phyloP scores from a whole-genome alignment of 148 eudicot species.

The Spergularia marina region DNA sequence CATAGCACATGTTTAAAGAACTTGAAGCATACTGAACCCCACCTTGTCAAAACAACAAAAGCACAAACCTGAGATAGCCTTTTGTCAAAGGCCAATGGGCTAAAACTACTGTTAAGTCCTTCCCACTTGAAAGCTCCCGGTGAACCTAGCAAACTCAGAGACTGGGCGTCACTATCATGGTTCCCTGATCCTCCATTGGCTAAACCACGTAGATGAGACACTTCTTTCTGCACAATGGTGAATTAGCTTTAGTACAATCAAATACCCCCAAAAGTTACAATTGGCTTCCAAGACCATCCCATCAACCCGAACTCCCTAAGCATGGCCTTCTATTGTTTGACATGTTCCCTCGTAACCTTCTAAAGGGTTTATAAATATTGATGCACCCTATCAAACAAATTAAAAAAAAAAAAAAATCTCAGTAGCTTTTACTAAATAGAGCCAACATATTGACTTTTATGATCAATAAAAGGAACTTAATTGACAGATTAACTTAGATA shows the following conservation, averaged over 20 bases:
- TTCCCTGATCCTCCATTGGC: constrained; percentile 63
- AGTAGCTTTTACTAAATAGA: background rate
- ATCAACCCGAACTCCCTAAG: background rate
- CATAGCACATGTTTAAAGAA: background rate
- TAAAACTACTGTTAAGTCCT: constrained; percentile 62
- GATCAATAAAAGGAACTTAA: background rate
- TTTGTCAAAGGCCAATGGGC: constrained; percentile 66
- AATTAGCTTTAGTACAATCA: constrained; percentile 8
- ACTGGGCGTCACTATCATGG: constrained; percentile 51
- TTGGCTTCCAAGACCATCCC: background rate
- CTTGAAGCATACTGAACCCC: constrained; percentile 5
- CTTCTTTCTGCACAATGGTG: constrained; percentile 64
- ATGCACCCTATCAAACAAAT: background rate
- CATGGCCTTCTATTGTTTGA: background rate
- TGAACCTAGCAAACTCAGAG: constrained; percentile 65
- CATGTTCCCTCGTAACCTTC: background rate
- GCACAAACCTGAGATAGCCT: constrained; percentile 62
- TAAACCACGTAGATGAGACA: constrained; percentile 68
- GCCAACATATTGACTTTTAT: background rate
- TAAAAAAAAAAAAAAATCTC: background rate
- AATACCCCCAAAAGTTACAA: constrained; percentile 3
- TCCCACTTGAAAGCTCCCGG: constrained; percentile 96
- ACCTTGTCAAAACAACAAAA: constrained; percentile 14
- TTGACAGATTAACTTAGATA: constrained; percentile 2
- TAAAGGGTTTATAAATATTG: background rate